These are phyloP conservation scores for Stemphylium vesicarium DNA, from an alignment of 2,329 filamentous ascomycete species.

Conservation along the genomic window DNA sequence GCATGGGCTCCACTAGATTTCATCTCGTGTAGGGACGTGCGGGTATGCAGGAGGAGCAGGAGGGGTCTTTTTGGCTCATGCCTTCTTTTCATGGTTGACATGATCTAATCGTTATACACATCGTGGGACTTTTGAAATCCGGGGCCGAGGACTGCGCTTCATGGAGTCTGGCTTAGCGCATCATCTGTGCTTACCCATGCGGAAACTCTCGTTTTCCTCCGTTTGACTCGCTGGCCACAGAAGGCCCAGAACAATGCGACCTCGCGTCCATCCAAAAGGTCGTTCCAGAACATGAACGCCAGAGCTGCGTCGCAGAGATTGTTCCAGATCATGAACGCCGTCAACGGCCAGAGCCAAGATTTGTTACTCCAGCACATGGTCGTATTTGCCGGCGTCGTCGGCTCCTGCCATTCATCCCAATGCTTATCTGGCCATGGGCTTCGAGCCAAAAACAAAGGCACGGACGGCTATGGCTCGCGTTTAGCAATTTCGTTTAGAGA, in stretches of 20 bases:
- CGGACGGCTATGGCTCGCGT: not conserved
- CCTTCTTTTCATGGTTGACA: not conserved
- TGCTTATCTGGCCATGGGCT: not conserved
- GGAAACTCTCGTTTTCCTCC: not conserved
- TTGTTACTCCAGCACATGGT: conserved; percentile 1
- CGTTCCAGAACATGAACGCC: conserved; percentile 1
- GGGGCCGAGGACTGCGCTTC: not conserved
- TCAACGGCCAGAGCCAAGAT: not conserved
- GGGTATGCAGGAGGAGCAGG: not conserved
- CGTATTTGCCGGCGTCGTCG: not conserved
- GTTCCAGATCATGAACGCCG: conserved; percentile 3
- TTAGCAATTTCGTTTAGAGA: not conserved
- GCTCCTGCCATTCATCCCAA: not conserved
- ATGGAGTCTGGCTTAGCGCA: not conserved
- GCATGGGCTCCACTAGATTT: not conserved
- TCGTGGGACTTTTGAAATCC: not conserved
- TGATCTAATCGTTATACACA: not conserved
- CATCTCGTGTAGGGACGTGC: conserved; percentile 1
- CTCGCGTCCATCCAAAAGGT: not conserved
- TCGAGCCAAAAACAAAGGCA: conserved; percentile 8
- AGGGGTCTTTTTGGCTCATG: not conserved
- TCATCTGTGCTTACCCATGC: not conserved
- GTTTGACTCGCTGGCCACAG: not conserved
- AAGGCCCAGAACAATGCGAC: not conserved
- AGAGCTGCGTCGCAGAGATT: conserved; percentile 1